Base-by-base conservation (phyloP, 495 filamentous ascomycete species). In the Penicillium subrubescens region DNA sequence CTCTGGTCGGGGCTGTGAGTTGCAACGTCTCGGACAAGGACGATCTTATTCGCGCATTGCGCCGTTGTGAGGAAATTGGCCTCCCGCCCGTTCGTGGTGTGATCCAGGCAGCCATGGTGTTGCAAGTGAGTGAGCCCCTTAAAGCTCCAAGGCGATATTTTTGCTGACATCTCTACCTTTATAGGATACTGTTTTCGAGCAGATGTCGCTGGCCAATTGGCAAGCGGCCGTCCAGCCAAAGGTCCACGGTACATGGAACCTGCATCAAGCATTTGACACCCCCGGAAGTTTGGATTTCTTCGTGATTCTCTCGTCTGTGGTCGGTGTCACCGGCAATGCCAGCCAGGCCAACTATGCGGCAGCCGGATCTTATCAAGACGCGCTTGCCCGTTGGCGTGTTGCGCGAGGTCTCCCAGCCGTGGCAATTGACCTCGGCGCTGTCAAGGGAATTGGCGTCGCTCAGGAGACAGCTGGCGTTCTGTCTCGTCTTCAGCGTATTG, bases 221-320 rank as follows among this genome's bases (percentile, higher is more conserved):
- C 65, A 63, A 0, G 66, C 62, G 0, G 71, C 73, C 3, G 63
- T 78, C 1, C 63, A 59, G 5, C 77, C 79, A 39, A 84, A 84
- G 67, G 76, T 79, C 0, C 58, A 75, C 5, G 82, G 82, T 1
- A 73, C 77, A 1, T 78, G 72, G 73, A 82, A 87, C 71, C 80
- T 89, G 55, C 86, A 89, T 68, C 73, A 82, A 35, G 66, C 74
- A 2, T 76, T 88, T 8, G 7, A 11, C 4, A 4, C 11, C 3
- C 19, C 50, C 3, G 62, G 67, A 2, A 43, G 39, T 14, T 54
- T 81, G 10, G 79, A 82, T 57, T 85, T 84, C 73, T 84, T 84
- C 69, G 63, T 79, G 44, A 69, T 83, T 61, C 71, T 78, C n/a
- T 77, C 74, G 17, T 77, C 73, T 4, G 56, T 75, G 3, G 64